phyloP scores from a whole-genome alignment of 2,329 filamentous ascomycete genomes.

The Penicillium expansum region DNA sequence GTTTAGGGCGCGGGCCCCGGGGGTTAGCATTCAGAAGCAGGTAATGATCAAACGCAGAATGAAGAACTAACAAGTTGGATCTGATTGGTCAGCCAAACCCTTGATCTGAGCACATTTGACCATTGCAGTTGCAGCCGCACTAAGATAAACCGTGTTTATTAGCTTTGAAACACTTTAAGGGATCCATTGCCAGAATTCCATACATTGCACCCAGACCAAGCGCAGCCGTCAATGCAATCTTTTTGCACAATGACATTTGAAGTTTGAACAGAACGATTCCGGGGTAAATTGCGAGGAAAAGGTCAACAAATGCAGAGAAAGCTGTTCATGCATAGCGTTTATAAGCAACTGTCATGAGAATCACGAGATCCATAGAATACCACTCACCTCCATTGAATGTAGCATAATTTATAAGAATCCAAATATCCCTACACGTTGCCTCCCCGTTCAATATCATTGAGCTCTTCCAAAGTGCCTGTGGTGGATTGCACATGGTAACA shows the following conservation, averaged over 20 bases:
- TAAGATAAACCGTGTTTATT: conserved; percentile 10
- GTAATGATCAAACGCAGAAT: neutral
- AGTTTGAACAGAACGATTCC: conserved; percentile 28
- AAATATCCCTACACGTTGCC: conserved; percentile 33
- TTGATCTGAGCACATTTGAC: conserved; percentile 32
- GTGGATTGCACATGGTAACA: conserved; percentile 42
- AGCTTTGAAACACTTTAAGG: neutral
- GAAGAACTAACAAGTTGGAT: conserved; percentile 33
- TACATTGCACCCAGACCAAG: conserved; percentile 29
- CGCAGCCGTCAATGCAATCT: conserved; percentile 23
- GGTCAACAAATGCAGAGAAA: conserved; percentile 29
- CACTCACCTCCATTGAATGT: conserved; percentile 41
- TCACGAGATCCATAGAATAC: neutral
- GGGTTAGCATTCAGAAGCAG: neutral
- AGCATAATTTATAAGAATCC: conserved; percentile 39
- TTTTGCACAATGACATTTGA: conserved; percentile 28
- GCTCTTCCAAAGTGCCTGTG: conserved; percentile 38
- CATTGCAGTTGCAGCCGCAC: conserved; percentile 29
- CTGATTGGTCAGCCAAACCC: conserved; percentile 24
- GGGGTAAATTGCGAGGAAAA: conserved; percentile 30
- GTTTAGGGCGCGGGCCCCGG: conserved; percentile 2
- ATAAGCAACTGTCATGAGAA: too few species aligned
- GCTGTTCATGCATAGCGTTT: conserved; percentile 6
- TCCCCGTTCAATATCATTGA: conserved; percentile 15
- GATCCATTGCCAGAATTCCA: neutral